Evolutionary conservation across 2,329 filamentous ascomycete genomes (phyloP), one percentile per base, ranked within the genome.

Genomic region (Sphaerulina musiva): DNA sequence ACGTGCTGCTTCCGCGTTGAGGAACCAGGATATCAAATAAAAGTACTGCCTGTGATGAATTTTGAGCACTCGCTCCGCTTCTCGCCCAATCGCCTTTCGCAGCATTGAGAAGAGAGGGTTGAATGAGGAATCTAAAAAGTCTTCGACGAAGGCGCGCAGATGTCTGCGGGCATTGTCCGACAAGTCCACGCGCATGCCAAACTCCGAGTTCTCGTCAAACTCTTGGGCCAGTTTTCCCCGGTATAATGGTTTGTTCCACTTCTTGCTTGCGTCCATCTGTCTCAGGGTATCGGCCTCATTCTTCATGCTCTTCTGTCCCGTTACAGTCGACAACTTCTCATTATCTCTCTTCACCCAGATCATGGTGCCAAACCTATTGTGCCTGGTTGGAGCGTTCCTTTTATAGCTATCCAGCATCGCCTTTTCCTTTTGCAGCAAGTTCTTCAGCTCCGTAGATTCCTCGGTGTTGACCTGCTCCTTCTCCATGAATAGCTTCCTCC

Each of bases 321-420:
- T 91, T 1, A 98, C 80, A 0, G 91, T 90, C 0, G 88, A 86
- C 64, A 93, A 81, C 65, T 91, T 91, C 48, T 86, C 84, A 62
- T 91, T 86, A 46, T 90, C 87, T 53, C 91, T 79, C 73, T 95
- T 89, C 38, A 98, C 83, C 91, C 92, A 97, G 34, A 96, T 84
- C 88, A 97, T 97, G 9, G 91, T 95, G 2, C 93, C 93, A 66
- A 97, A 98, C 34, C 93, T 82, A 63, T 91, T 95, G 70, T 98
- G 93, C 46, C 93, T 79, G 2, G 89, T 91, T 0, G 91, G 88
- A 2, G 87, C 87, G 66, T 84, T 84, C 62, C 84, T 85, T 51
- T 86, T 85, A 64, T 90, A 86, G 46, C 85, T 80, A 63, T 85
- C 83, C 51, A 89, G 78, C 83, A 95, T 87, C n/a, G 84, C 81